Conservation (phyloP, 768 basidiomycete species). For the Auricularia sp. region DNA sequence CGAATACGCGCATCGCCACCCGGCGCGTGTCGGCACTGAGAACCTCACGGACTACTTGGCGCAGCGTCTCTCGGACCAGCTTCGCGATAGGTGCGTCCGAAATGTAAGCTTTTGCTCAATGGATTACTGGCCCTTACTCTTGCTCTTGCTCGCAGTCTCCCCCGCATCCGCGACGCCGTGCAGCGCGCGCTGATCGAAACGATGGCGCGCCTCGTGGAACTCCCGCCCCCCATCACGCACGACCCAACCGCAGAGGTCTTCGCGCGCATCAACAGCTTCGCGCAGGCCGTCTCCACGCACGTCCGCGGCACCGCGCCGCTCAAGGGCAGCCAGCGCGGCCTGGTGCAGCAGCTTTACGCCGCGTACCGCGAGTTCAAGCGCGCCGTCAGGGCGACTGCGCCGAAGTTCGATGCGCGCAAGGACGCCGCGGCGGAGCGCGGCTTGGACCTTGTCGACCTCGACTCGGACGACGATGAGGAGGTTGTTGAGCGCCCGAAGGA, state of each 20-base stretch:
- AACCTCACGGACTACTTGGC: slow-evolving; percentile 52
- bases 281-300: background rate
- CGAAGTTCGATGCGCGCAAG: background rate
- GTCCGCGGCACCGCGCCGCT: background rate
- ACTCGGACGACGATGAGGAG: background rate
- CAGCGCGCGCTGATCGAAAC: background rate
- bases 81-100: slow-evolving; percentile 40
- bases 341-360: background rate
- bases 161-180: background rate
- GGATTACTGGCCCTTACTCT: background rate
- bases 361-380: background rate
- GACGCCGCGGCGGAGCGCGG: background rate
- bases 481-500: background rate
- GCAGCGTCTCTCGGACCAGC: slow-evolving; percentile 48
- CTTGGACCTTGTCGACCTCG: background rate
- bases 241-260: slow-evolving; percentile 1
- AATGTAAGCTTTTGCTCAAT: background rate
- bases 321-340: background rate
- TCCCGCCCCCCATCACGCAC: background rate
- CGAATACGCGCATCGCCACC: background rate
- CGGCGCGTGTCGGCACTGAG: slow-evolving; percentile 33
- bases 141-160: background rate
- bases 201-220: background rate
- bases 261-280: background rate
- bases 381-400: background rate